Percentiles rank a stretch among this genome's conserved stretches.
phyloP scores from a whole-genome alignment of 306 rosid species.

The Morella rubra region DNA sequence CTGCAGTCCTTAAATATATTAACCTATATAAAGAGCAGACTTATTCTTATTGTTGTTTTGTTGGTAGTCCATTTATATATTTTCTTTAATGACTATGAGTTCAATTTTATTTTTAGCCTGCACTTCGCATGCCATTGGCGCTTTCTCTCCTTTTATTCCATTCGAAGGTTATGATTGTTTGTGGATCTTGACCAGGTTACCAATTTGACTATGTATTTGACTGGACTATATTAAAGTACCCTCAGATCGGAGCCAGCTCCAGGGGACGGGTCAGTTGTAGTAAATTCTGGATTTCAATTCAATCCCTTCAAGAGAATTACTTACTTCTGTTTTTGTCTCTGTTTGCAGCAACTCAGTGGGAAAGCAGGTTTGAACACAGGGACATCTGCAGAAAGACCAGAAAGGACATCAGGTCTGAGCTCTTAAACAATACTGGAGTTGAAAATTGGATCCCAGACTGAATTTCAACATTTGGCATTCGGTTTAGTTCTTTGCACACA shows the following conservation, averaged over 20 bases:
- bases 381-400: conserved; percentile 69
- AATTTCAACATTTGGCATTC: not conserved
- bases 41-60: not conserved
- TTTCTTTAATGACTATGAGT: not conserved
- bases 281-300: conserved; percentile 3
- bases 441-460: conserved; percentile 23
- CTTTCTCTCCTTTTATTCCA: no score
- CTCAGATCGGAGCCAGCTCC: conserved; percentile 64
- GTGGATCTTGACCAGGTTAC: conserved; percentile 55
- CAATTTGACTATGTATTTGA: conserved; percentile 89
- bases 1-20: conserved; percentile 1
- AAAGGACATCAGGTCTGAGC: conserved; percentile 67
- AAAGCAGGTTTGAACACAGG: conserved; percentile 63
- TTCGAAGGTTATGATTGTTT: conserved; percentile 1
- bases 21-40: not conserved
- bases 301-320: conserved; percentile 23
- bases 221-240: conserved; percentile 88
- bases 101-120: not conserved
- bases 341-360: conserved; percentile 62
- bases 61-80: not conserved
- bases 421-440: conserved; percentile 27
- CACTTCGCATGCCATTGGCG: no score
- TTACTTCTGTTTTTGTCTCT: conserved; percentile 36
- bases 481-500: not conserved
- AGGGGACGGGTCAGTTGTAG: conserved; percentile 64